phyloP scores from a whole-genome alignment of 805 yeast genomes.

The Suhomyces prunicola region DNA sequence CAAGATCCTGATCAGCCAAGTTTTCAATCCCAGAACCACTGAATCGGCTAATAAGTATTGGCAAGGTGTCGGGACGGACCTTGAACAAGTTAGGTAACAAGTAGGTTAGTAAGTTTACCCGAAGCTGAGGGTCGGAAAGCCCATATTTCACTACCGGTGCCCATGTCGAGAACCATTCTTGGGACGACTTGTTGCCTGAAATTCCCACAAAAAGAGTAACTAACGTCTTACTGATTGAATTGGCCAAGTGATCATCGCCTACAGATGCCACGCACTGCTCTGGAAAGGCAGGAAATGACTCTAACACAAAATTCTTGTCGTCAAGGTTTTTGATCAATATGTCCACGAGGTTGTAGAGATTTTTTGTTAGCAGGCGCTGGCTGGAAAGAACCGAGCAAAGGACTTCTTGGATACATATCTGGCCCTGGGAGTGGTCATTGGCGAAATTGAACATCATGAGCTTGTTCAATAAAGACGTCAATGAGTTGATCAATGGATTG shows the following conservation, averaged over 20 bases:
- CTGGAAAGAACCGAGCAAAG: neutral
- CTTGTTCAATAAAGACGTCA: slow-evolving; percentile 58
- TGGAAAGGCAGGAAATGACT: slow-evolving; percentile 45
- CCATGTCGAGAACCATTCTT: slow-evolving; percentile 57
- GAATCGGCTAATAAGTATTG: slow-evolving; percentile 29
- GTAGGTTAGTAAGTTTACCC: slow-evolving; percentile 54
- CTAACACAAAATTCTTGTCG: slow-evolving; percentile 37
- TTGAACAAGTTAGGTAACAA: slow-evolving; percentile 63
- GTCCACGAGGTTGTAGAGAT: slow-evolving; percentile 60
- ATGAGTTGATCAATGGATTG: slow-evolving; percentile 66
- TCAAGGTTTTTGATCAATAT: slow-evolving; percentile 46
- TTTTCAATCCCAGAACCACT: slow-evolving; percentile 25
- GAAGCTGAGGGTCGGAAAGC: slow-evolving; percentile 27
- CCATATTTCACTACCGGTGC: slow-evolving; percentile 30
- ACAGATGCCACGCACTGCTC: slow-evolving; percentile 47
- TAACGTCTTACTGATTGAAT: slow-evolving; percentile 59
- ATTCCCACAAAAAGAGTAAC: slow-evolving; percentile 25
- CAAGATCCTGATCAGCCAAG: slow-evolving; percentile 27
- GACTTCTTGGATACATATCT: neutral
- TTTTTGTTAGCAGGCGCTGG: slow-evolving; percentile 37
- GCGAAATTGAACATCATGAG: slow-evolving; percentile 39
- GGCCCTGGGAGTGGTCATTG: slow-evolving; percentile 2
- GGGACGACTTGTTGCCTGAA: slow-evolving; percentile 11
- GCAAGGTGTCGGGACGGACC: slow-evolving; percentile 43
- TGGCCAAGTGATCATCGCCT: slow-evolving; percentile 60